Evolutionary conservation across 1,284 basidiomycete species (phyloP), one percentile per base, ranked within the genome.

Genomic region (Erythrobasidium hasegawianum): DNA sequence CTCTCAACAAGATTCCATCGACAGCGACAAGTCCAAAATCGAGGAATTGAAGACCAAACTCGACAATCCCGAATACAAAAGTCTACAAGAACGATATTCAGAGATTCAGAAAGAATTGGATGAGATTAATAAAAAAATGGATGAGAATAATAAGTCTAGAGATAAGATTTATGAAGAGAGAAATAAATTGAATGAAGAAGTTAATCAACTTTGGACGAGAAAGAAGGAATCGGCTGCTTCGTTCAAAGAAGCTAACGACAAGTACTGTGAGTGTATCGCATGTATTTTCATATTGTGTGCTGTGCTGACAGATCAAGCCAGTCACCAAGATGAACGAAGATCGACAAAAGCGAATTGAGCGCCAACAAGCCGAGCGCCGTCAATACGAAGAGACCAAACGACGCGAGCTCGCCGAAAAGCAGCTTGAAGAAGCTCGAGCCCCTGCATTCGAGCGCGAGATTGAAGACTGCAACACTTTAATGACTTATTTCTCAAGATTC

Each of bases 391-490:
- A 86, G 26, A 83, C 85, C 68, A 91, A 91, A 80, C 87, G 87
- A 75, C 82, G 87, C 76, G 91, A 92, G 76, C 81, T 87, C 68
- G 90, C 87, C 49, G 83, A 86, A 71, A 86, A 86, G 52, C 76
- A 98, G 66, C 86, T 90, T 65, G 96, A 98, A 71, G 93, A 97
- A 74, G 96, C 96, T 33, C 85, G 87, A 64, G 75, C 84, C 45
- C 94, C 96, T 43, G 96, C 96, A 0, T 98, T 86, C 81, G 89
- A 92, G 74, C 83, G 86, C 68, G 86, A 97, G 78, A 94, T 98
- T 73, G 93, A 98, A 80, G 96, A 98, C 78, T 97, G 93, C 80
- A 87, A 91, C 75, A 94, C 89, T 7, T 84, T 96, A 70, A 89
- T 98, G 77, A 89, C 92, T 77, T 88, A 85, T 78, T 89, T 99